These are phyloP conservation scores for Haplographium delicatum DNA, from an alignment of 495 filamentous ascomycete species.

Conservation along the genomic window DNA sequence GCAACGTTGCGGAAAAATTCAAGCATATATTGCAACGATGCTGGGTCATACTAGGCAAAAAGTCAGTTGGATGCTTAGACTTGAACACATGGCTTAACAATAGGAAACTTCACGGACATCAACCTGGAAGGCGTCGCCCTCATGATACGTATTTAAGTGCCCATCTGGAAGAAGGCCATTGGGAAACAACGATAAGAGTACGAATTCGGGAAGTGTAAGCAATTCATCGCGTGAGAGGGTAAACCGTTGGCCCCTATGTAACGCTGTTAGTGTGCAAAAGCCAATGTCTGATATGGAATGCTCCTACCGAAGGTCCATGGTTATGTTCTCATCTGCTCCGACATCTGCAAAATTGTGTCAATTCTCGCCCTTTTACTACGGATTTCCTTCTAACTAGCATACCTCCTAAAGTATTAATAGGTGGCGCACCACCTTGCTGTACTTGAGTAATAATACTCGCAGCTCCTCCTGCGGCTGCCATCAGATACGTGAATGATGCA, in stretches of 20 bases:
- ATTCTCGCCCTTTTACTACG: not conserved
- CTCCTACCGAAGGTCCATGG: constrained; percentile 84
- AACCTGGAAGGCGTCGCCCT: constrained; percentile 91
- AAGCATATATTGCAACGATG: constrained; percentile 96
- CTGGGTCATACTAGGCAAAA: constrained; percentile 81
- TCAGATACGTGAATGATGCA: constrained; percentile 90
- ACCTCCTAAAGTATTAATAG: constrained; percentile 86
- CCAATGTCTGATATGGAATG: not conserved
- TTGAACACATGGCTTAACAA: constrained; percentile 37
- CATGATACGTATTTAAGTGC: constrained; percentile 84
- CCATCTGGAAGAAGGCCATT: constrained; percentile 97
- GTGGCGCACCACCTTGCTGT: constrained; percentile 79
- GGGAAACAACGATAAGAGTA: constrained; percentile 95
- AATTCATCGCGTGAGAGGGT: constrained; percentile 91
- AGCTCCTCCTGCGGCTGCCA: constrained; percentile 94
- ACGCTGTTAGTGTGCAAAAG: constrained; percentile 26
- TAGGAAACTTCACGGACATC: constrained; percentile 58
- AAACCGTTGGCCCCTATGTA: constrained; percentile 78
- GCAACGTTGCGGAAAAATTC: constrained; percentile 97
- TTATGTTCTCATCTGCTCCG: constrained; percentile 90
- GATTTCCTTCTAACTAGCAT: constrained; percentile 26
- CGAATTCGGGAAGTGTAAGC: constrained; percentile 92
- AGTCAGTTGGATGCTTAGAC: constrained; percentile 53
- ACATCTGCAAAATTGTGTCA: constrained; percentile 51
- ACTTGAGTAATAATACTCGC: constrained; percentile 99